phyloP scores from a whole-genome alignment of 148 eudicot genomes.

The Camellia sinensis region DNA sequence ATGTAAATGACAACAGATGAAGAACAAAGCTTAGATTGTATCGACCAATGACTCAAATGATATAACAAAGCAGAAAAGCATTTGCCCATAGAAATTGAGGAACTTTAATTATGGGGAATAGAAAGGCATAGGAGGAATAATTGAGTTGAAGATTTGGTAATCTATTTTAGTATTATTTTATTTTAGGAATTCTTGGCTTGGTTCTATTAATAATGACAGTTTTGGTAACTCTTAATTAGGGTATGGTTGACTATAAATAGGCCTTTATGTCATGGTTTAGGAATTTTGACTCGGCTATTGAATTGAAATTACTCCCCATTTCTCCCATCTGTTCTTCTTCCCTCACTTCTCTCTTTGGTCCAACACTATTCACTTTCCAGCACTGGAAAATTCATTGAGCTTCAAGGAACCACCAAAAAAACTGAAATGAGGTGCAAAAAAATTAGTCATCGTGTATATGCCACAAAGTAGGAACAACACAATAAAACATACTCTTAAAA shows the following conservation, averaged over 20 bases:
- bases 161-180: too few species aligned
- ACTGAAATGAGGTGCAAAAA: neutral
- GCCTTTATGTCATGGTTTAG: too few species aligned
- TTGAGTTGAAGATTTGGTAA: too few species aligned
- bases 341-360: too few species aligned
- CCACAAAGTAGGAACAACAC: neutral
- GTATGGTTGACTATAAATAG: too few species aligned
- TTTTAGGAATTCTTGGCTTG: too few species aligned
- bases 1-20: neutral
- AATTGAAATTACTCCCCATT: too few species aligned
- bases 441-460: neutral
- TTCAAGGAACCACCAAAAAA: neutral
- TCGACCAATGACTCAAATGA: neutral
- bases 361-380: neutral
- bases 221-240: too few species aligned
- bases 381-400: neutral
- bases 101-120: neutral
- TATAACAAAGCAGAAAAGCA: neutral
- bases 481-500: neutral
- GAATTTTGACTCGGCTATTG: too few species aligned
- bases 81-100: neutral
- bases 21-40: neutral
- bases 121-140: too few species aligned
- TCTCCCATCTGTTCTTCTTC: too few species aligned
- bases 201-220: too few species aligned